Conservation (phyloP, 2,329 filamentous ascomycete genomes). For the Colletotrichum horii region DNA sequence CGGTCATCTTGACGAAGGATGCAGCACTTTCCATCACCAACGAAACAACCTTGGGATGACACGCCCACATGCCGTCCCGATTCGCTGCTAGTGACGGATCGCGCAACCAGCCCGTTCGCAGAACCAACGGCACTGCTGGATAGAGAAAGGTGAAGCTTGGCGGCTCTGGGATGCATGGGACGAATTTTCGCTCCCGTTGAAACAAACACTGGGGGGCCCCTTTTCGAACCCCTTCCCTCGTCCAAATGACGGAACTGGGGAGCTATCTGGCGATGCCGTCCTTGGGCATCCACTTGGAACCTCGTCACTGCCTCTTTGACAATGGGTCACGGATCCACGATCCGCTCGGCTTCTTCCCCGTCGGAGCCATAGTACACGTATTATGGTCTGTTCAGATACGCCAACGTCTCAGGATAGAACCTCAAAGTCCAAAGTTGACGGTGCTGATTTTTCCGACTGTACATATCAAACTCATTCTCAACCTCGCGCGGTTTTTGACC, state of each 20-base stretch:
- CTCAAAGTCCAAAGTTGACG: not conserved
- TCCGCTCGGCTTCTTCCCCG: not conserved
- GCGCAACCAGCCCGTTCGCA: not conserved
- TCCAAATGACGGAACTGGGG: not conserved
- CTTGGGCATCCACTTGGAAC: not conserved
- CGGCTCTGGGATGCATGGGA: slow-evolving; percentile 5
- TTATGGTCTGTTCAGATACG: not conserved
- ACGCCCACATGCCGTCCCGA: slow-evolving; percentile 6
- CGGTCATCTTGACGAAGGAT: not conserved
- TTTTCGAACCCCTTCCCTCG: not conserved
- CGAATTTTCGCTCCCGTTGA: slow-evolving; percentile 12
- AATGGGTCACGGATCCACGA: slow-evolving; percentile 1
- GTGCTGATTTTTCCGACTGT: not conserved
- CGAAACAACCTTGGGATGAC: not conserved
- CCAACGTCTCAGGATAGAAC: not conserved
- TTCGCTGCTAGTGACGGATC: not conserved
- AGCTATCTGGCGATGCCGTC: not conserved
- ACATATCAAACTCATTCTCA: not conserved
- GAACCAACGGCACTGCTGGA: not conserved
- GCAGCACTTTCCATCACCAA: not conserved
- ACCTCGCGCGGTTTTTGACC: not conserved
- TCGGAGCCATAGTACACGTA: not conserved
- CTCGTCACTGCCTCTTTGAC: slow-evolving; percentile 9
- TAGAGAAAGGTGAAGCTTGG: slow-evolving; percentile 3
- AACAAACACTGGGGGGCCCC: slow-evolving; percentile 13